phyloP scores from a whole-genome alignment of 257 asterid species.

The Paraleonurus japonicus region DNA sequence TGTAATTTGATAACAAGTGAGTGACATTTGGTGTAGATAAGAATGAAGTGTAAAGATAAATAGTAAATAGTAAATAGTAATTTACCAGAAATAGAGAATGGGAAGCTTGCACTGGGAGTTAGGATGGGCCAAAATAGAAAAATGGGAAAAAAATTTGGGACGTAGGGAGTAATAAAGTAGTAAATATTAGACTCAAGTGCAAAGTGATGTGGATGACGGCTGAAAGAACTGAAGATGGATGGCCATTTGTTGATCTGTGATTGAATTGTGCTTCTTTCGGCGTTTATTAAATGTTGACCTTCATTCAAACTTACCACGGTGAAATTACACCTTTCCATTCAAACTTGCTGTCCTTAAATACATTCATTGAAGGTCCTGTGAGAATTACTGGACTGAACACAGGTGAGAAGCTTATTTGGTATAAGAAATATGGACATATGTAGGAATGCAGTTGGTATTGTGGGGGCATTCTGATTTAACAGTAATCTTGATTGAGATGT shows the following conservation, averaged over 20 bases:
- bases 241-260: not conserved
- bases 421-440: not conserved
- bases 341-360: not conserved
- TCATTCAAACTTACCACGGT: constrained; percentile 1
- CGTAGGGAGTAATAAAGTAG: no score
- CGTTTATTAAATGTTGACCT: not conserved
- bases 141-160: no score
- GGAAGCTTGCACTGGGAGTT: no score
- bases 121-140: no score
- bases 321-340: not conserved
- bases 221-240: not conserved
- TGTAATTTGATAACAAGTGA: no score
- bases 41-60: no score
- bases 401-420: not conserved
- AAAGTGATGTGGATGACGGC: not conserved
- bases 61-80: no score
- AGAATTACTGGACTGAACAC: not conserved
- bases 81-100: no score
- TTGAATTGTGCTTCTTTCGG: not conserved
- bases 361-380: not conserved
- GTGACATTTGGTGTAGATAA: no score
- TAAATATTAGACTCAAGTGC: not conserved
- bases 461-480: not conserved
- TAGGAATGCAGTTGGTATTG: not conserved
- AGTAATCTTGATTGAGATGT: no score